Percentiles rank a stretch among this genome's conserved stretches.
phyloP scores from a whole-genome alignment of 2,329 filamentous ascomycete genomes.

The Claviceps capensis region DNA sequence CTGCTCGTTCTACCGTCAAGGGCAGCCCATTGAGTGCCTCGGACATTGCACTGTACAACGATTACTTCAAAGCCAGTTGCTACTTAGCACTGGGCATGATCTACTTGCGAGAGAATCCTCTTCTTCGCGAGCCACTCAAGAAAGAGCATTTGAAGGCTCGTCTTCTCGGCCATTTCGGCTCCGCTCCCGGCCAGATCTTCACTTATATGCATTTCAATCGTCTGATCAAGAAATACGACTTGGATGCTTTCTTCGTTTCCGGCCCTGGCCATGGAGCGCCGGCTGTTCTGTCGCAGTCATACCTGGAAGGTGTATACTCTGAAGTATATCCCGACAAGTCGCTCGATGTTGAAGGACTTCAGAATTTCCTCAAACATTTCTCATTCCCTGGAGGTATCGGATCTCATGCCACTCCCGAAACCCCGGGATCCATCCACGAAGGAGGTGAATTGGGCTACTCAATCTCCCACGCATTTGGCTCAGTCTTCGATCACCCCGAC shows the following conservation, averaged over 20 bases:
- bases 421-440: constrained; percentile 63
- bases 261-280: constrained; percentile 69
- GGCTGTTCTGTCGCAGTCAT: constrained; percentile 61
- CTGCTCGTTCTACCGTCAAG: constrained; percentile 50
- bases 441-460: constrained; percentile 74
- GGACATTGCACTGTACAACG: constrained; percentile 54
- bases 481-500: constrained; percentile 61
- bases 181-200: constrained; percentile 68
- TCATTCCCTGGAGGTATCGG: constrained; percentile 70
- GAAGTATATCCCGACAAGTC: constrained; percentile 66
- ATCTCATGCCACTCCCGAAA: constrained; percentile 67
- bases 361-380: constrained; percentile 70
- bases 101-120: constrained; percentile 60
- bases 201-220: constrained; percentile 75
- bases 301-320: constrained; percentile 64
- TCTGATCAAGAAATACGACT: constrained; percentile 65
- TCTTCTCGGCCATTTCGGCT: constrained; percentile 66
- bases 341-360: constrained; percentile 53
- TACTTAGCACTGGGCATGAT: constrained; percentile 72
- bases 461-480: constrained; percentile 64
- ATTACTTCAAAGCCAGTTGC: constrained; percentile 61
- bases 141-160: constrained; percentile 60
- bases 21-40: constrained; percentile 48
- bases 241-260: constrained; percentile 60
- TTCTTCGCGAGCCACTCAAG: constrained; percentile 55